Evolutionary conservation across 140 eudicot genomes (phyloP).

Genomic region (Senecio squalidus): DNA sequence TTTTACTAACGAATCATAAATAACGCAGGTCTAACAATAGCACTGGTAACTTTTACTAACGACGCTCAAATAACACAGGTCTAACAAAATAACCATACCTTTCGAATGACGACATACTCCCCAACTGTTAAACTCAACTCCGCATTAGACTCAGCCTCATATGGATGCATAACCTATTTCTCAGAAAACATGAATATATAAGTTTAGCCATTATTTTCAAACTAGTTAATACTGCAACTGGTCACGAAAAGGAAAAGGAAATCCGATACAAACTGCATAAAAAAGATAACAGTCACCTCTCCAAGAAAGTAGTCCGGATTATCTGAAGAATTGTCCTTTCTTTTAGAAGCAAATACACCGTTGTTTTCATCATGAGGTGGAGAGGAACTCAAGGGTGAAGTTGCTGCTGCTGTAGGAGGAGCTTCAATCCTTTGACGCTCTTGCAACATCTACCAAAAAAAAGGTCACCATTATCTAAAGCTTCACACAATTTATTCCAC

Average conservation of each 20-base stretch:
- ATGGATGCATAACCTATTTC: slow-evolving; percentile 64
- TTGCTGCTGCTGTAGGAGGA: slow-evolving; percentile 42
- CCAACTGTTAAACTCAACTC: slow-evolving; percentile 76
- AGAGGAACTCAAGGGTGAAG: slow-evolving; percentile 37
- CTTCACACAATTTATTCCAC: background rate
- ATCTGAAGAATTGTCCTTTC: slow-evolving; percentile 38
- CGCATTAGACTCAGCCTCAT: slow-evolving; percentile 75
- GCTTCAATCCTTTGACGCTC: slow-evolving; percentile 75
- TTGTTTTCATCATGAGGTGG: slow-evolving; percentile 47
- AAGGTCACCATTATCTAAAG: slow-evolving; percentile 7
- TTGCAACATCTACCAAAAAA: slow-evolving; percentile 51
- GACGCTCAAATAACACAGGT: too few species aligned
- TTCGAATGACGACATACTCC: slow-evolving; percentile 80
- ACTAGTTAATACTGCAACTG: slow-evolving; percentile 4
- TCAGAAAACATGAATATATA: slow-evolving; percentile 3
- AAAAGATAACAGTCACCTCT: slow-evolving; percentile 49
- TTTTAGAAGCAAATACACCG: slow-evolving; percentile 38
- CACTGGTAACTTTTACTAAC: too few species aligned
- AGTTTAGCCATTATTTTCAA: slow-evolving; percentile 4
- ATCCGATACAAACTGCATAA: background rate
- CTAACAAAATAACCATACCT: slow-evolving; percentile 44
- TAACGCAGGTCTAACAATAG: too few species aligned
- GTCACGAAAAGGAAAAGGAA: background rate
- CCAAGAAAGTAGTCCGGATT: slow-evolving; percentile 63
- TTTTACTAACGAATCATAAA: too few species aligned